phyloP scores from a whole-genome alignment of 2,329 filamentous ascomycete genomes.

The Penicillium corylophilum region DNA sequence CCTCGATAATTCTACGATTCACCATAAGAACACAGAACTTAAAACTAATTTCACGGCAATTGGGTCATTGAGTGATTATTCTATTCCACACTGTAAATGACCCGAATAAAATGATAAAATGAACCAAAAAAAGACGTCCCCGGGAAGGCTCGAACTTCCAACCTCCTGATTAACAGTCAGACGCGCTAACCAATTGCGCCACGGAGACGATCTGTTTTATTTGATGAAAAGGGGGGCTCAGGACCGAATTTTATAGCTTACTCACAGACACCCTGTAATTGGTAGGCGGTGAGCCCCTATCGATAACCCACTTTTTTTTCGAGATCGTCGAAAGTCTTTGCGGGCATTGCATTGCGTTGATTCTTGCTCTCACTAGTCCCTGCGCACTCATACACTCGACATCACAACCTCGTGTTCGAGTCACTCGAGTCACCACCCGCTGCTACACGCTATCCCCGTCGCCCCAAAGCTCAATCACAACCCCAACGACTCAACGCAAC shows the following conservation, averaged over 20 bases:
- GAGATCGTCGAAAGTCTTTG: slow-evolving; percentile 8
- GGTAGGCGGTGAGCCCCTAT: slow-evolving; percentile 23
- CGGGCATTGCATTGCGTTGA: background rate
- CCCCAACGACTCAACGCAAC: background rate
- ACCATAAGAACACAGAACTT: no score
- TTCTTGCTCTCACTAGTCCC: background rate
- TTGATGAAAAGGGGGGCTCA: no score
- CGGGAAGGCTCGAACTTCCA: slow-evolving; percentile 44
- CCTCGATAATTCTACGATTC: no score
- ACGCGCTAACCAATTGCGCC: slow-evolving; percentile 38
- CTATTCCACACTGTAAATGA: no score
- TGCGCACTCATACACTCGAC: background rate
- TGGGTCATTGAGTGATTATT: no score
- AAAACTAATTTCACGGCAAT: no score
- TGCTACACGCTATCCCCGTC: background rate
- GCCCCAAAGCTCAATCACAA: background rate
- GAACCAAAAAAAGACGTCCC: slow-evolving; percentile 25
- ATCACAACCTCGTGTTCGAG: no score
- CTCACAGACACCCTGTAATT: background rate
- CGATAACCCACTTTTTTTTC: slow-evolving; percentile 30
- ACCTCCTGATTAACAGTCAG: slow-evolving; percentile 39
- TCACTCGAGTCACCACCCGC: background rate
- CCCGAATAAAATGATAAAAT: no score
- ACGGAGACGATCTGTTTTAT: slow-evolving; percentile 21
- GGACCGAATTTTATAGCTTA: background rate